Evolutionary conservation across 805 yeast species (phyloP), one percentile per base, ranked within the genome.

Genomic region (Cyberlindnera veronae): DNA sequence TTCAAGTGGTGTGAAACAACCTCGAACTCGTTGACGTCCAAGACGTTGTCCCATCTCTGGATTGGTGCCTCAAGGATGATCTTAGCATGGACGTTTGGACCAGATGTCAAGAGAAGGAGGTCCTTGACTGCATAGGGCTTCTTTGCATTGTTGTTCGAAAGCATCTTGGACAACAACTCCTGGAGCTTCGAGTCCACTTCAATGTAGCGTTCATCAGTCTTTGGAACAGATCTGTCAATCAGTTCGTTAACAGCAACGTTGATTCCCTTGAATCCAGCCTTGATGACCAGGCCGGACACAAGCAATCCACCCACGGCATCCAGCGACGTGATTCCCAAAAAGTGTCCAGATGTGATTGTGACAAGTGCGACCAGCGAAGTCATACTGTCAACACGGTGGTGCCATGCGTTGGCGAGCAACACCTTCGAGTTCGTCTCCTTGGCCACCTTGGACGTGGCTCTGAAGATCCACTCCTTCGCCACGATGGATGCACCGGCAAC

Each of bases 391-490:
- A 91, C 93, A 48, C 99, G 74, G 59, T 93, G 99, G 61, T 93
- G 99, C 98, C 99, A 93, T 3, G 99, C 99, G 58, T 93, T 93
- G 4, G 99, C 99, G 36, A 87, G 79, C 34, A 93, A 71, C 4
- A 93, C 98, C 47, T 88, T 87, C 1, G 96, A 88, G 57, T 86
- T 84, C 21, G 87, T 75, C 45, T 74, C 68, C 35, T 71, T 69
- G 1, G 97, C 99, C 17, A 93, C 79, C 45, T 79, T 77, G 63
- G 81, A 74, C 0, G 99, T 93, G 11, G 87, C 84, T 43, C 78
- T 78, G 64, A 78, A 93, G 30, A 93, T 77, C 76, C 95, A 77
- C 62, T 93, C 99, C 58, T 93, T 93, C 29, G 89, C 75, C 4
- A 72, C 76, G 44, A 93, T 87, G 1, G 96, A 87, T 2, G 81